A percentile compares a stretch with the other conserved stretches of the same genome.
Conservation (phyloP, 139 green algal genomes). For the Chlorella sp. region DNA sequence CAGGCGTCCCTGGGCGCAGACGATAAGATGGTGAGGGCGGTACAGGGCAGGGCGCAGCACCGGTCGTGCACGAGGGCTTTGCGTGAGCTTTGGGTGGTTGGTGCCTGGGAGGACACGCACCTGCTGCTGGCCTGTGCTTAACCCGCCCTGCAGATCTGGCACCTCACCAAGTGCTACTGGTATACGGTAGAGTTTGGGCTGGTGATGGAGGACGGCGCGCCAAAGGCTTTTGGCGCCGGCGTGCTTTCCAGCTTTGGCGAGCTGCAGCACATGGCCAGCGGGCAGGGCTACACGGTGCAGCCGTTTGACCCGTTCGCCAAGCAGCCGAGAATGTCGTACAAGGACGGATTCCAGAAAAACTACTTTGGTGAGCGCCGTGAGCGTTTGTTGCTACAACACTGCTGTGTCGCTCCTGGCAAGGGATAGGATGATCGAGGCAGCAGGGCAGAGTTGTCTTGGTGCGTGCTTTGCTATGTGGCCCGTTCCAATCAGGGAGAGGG, state of each 20-base stretch:
- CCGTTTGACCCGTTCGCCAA: constrained; percentile 63
- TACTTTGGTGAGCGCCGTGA: constrained; percentile 5
- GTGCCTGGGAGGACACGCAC: no score
- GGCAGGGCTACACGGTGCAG: constrained; percentile 42
- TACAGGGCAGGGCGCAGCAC: background rate
- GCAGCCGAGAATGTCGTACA: constrained; percentile 87
- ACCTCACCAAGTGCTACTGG: constrained; percentile 80
- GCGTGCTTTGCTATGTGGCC: background rate
- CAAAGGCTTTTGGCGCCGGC: constrained; percentile 79
- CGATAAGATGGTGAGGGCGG: constrained; percentile 52
- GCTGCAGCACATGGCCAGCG: constrained; percentile 72
- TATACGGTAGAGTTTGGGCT: constrained; percentile 95
- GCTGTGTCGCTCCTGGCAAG: background rate
- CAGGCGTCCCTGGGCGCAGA: constrained; percentile 71
- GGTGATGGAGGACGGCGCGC: constrained; percentile 53
- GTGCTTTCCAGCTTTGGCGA: constrained; percentile 83
- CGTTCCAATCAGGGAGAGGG: background rate
- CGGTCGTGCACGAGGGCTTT: no score
- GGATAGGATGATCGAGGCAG: background rate
- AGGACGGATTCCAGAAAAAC: constrained; percentile 77
- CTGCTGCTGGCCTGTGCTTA: no score
- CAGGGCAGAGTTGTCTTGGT: background rate
- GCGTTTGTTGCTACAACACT: background rate
- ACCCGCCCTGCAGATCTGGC: constrained; percentile 71
- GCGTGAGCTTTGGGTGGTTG: background rate